Conservation (phyloP, 2,329 filamentous ascomycete genomes). For the Macroventuria anomochaeta region DNA sequence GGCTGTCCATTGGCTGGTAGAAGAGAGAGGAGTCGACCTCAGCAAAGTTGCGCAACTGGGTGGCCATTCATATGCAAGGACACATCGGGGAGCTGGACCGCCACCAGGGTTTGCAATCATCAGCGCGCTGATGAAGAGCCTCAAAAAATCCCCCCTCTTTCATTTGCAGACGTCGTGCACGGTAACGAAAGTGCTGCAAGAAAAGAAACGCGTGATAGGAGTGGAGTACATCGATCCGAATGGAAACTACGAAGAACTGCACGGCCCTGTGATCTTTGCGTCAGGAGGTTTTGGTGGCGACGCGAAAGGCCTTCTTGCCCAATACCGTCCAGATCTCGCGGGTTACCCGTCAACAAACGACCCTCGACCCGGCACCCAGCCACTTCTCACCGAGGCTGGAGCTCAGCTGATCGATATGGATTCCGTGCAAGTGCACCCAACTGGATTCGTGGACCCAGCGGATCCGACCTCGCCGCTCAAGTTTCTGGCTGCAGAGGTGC, state of each 20-base stretch:
- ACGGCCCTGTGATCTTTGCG: constrained; percentile 66
- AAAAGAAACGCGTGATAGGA: constrained; percentile 53
- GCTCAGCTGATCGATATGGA: constrained; percentile 56
- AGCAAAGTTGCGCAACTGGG: constrained; percentile 65
- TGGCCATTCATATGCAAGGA: constrained; percentile 63
- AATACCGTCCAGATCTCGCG: constrained; percentile 65
- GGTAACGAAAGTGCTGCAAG: constrained; percentile 59
- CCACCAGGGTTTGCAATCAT: constrained; percentile 68
- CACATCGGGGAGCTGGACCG: constrained; percentile 63
- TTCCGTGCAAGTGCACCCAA: constrained; percentile 68
- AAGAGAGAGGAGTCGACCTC: constrained; percentile 65
- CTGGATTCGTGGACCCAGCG: constrained; percentile 66
- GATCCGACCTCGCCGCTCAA: constrained; percentile 58
- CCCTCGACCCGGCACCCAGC: constrained; percentile 61
- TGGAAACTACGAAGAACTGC: constrained; percentile 49
- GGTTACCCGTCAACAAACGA: constrained; percentile 70
- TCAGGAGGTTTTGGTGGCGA: constrained; percentile 70
- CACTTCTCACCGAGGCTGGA: constrained; percentile 49
- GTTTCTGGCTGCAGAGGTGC: constrained; percentile 68
- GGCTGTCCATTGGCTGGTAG: constrained; percentile 64
- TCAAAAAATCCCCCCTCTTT: constrained; percentile 60
- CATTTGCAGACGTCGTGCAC: constrained; percentile 59
- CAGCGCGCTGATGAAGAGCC: constrained; percentile 58
- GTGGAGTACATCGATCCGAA: constrained; percentile 57
- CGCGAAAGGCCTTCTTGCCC: constrained; percentile 61